Base-by-base conservation (phyloP, 768 basidiomycete genomes). In the Calocera viscosa region DNA sequence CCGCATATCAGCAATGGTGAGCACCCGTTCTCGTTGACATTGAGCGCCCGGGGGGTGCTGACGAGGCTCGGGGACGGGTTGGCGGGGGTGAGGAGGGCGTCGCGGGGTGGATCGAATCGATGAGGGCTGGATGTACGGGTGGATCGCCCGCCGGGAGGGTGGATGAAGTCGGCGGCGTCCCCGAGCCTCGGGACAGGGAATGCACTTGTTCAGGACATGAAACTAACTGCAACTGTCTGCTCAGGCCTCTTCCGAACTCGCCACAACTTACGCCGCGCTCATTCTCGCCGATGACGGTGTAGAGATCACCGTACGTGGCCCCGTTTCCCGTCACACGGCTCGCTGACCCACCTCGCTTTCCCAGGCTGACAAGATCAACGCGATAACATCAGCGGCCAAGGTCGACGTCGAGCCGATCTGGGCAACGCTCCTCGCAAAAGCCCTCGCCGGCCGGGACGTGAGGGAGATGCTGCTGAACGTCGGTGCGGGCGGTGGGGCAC, bases 281-380 rank as follows among this genome's bases (percentile, higher is more conserved):
- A 97, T 97, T 80, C 92, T 98, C 76, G 94, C 94, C 72, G 96
- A 98, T 81, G 94, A 96, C 71, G 88, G 88, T 73, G 80, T 95
- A 75, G 95, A 97, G 83, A 97, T 99, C 76, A 96, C 95, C 71
- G 94, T 96, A 73, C 73, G 92, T 85, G 16, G 34, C 30, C 24
- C n/a, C 28, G 41, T 1, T 60, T 32, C 0, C 2, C 49, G 26
- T n/a, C n/a, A 38, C 49, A 64, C 5, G 28, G 26, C 53, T 24
- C 19, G 64, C 67, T 69, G 65, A 66, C 47, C 64, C 17, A 68
- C 69, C 40, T 30, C 10, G 41, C 24, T 47, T 47, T 40, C 68
- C 0, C 73, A 97, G 94, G 77, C 92, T 68, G 96, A 98, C 77
- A 97, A 96, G 82, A 90, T 99, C 76, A 68, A 81, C 73, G 81